Percentiles rank a stretch among this genome's conserved stretches.
These are phyloP conservation scores for Coniochaeta pulveracea DNA, from an alignment of 2,329 filamentous ascomycete species.

Conservation along the genomic window DNA sequence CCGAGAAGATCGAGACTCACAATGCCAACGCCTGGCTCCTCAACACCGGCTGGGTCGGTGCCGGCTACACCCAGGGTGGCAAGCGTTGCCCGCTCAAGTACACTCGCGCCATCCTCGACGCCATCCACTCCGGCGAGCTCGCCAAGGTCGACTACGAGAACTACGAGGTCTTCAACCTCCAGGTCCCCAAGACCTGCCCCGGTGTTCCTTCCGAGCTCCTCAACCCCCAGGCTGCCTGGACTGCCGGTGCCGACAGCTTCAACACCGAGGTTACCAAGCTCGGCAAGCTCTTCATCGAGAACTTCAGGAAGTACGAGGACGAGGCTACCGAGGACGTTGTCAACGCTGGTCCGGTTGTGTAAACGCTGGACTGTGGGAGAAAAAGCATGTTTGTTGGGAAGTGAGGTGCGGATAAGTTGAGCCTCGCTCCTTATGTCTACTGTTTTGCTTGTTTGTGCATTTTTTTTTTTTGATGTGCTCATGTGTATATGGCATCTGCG, in stretches of 20 bases:
- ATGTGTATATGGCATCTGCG: no score
- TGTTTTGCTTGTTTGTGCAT: no score
- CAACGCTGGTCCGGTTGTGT: slow-evolving; percentile 45
- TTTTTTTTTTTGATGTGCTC: no score
- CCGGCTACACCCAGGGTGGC: slow-evolving; percentile 79
- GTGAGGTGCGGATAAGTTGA: not conserved
- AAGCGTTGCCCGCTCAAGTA: slow-evolving; percentile 98
- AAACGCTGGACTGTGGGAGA: slow-evolving; percentile 4
- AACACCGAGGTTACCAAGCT: slow-evolving; percentile 82
- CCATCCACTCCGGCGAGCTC: slow-evolving; percentile 94
- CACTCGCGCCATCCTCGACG: slow-evolving; percentile 94
- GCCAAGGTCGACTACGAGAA: slow-evolving; percentile 87
- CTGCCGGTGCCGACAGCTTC: slow-evolving; percentile 70
- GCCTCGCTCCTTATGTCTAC: no score
- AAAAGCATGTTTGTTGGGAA: no score
- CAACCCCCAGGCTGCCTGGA: slow-evolving; percentile 93
- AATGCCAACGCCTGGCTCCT: slow-evolving; percentile 95
- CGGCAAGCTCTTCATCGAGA: slow-evolving; percentile 80
- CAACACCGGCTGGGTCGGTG: slow-evolving; percentile 96
- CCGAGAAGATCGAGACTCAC: slow-evolving; percentile 93
- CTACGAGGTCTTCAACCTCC: slow-evolving; percentile 94
- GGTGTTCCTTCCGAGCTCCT: slow-evolving; percentile 84
- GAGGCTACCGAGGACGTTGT: slow-evolving; percentile 74
- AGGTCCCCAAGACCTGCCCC: slow-evolving; percentile 85
- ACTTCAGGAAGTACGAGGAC: slow-evolving; percentile 91